Conservation (phyloP, 257 asterid genomes). For the Cynanchum wilfordii region DNA sequence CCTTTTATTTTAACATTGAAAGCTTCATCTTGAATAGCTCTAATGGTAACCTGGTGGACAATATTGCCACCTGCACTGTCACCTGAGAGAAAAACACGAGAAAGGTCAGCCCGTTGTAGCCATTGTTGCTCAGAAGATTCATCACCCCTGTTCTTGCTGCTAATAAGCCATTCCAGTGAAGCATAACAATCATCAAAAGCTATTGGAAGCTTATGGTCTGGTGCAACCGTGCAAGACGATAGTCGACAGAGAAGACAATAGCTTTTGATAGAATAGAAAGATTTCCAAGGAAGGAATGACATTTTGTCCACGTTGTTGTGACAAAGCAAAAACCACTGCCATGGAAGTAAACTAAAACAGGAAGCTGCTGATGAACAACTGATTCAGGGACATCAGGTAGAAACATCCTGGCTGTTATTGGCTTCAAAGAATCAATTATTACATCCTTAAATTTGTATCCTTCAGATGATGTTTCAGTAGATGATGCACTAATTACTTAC, state of each 20-base stretch:
- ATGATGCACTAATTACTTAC: slow-evolving; percentile 27
- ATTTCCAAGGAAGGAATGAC: slow-evolving; percentile 59
- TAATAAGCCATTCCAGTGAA: slow-evolving; percentile 50
- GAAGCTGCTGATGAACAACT: slow-evolving; percentile 17
- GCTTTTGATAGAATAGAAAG: slow-evolving; percentile 37
- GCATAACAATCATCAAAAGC: slow-evolving; percentile 58
- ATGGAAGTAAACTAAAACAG: slow-evolving; percentile 65
- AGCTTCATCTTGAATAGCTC: slow-evolving; percentile 1
- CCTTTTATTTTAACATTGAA: slow-evolving; percentile 35
- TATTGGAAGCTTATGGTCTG: slow-evolving; percentile 68
- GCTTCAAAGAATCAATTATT: slow-evolving; percentile 39
- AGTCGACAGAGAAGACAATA: slow-evolving; percentile 62
- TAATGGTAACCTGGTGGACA: slow-evolving; percentile 53
- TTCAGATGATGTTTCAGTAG: slow-evolving; percentile 16
- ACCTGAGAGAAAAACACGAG: slow-evolving; percentile 53
- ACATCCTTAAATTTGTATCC: slow-evolving; percentile 54
- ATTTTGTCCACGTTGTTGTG: slow-evolving; percentile 70
- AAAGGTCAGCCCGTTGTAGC: slow-evolving; percentile 45
- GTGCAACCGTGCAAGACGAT: slow-evolving; percentile 83
- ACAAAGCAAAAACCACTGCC: slow-evolving; percentile 89
- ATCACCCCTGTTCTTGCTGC: background rate
- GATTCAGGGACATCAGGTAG: slow-evolving; percentile 36
- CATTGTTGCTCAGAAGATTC: slow-evolving; percentile 31
- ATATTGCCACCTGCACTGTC: slow-evolving; percentile 89
- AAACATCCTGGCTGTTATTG: slow-evolving; percentile 54